phyloP scores from a whole-genome alignment of 306 rosid genomes.

The Cicer arietinum region DNA sequence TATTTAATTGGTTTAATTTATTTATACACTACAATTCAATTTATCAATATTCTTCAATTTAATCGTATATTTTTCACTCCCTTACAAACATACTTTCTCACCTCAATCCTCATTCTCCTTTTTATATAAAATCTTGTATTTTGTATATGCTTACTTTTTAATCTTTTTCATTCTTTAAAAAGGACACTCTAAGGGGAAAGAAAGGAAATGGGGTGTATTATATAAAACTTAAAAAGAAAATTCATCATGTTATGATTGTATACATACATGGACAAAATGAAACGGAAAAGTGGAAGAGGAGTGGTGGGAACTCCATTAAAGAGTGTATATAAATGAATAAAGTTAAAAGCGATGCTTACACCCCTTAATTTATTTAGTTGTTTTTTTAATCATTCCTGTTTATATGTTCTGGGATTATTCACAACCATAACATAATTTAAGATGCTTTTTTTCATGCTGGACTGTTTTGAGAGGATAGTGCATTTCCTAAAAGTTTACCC shows the following conservation, averaged over 20 bases:
- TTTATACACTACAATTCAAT: too few relatives aligned
- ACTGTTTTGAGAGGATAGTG: slow-evolving; percentile 43
- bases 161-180: neutral
- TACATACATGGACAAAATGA: slow-evolving; percentile 2
- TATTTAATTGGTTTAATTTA: too few relatives aligned
- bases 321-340: slow-evolving; percentile 28
- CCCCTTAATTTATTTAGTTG: neutral
- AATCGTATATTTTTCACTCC: too few relatives aligned
- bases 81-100: neutral
- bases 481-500: slow-evolving; percentile 42
- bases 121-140: too few relatives aligned
- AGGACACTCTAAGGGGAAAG: neutral
- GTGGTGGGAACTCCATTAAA: slow-evolving; percentile 46
- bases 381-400: neutral
- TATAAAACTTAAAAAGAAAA: slow-evolving; percentile 5
- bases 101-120: neutral
- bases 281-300: slow-evolving; percentile 15
- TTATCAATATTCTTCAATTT: too few relatives aligned
- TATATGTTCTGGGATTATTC: slow-evolving; percentile 1
- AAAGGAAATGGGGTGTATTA: neutral
- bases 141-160: slow-evolving; percentile 1
- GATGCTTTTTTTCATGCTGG: slow-evolving; percentile 42
- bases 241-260: slow-evolving; percentile 6
- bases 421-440: slow-evolving; percentile 15
- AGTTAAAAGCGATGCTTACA: slow-evolving; percentile 36